A percentile compares a stretch with the other conserved stretches of the same genome.
These are phyloP conservation scores for Populus hybrid DNA, from an alignment of 441 rosid species.

Conservation along the genomic window DNA sequence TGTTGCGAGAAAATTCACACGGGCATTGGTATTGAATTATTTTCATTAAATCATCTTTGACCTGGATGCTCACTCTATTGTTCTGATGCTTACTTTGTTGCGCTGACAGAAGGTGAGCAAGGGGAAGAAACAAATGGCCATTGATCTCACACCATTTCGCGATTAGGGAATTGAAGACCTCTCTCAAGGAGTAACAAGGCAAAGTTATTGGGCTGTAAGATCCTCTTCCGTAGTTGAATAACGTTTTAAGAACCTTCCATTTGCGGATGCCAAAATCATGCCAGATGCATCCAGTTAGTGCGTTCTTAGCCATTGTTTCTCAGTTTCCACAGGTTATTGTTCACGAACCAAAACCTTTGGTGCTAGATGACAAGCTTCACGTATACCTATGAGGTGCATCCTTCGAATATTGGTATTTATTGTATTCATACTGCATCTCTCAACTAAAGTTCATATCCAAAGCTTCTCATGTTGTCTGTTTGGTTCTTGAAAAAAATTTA, in stretches of 20 bases:
- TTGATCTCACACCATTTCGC: conserved; percentile 72
- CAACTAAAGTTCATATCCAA: too few species aligned
- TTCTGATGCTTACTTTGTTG: conserved; percentile 7
- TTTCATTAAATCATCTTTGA: conserved; percentile 14
- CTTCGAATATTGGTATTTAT: too few species aligned
- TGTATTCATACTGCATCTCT: too few species aligned
- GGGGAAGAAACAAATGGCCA: conserved; percentile 62
- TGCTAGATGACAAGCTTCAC: too few species aligned
- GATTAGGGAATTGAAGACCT: conserved; percentile 30
- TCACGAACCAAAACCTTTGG: too few species aligned
- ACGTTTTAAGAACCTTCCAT: too few species aligned
- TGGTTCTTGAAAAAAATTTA: too few species aligned
- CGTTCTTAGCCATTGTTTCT: too few species aligned
- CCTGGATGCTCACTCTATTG: background rate
- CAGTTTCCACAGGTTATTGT: too few species aligned
- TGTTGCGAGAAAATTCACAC: background rate
- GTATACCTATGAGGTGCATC: too few species aligned
- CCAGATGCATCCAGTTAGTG: background rate
- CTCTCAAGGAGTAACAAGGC: conserved; percentile 10
- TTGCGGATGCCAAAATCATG: background rate
- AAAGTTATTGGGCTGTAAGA: background rate
- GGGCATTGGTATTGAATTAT: background rate
- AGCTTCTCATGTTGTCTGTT: too few species aligned
- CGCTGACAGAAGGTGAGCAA: conserved; percentile 61
- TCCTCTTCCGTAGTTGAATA: too few species aligned